Percentiles rank a stretch among this genome's conserved stretches.
Evolutionary conservation across 2,329 filamentous ascomycete genomes (phyloP).

Genomic region (Aureobasidium melanogenum): DNA sequence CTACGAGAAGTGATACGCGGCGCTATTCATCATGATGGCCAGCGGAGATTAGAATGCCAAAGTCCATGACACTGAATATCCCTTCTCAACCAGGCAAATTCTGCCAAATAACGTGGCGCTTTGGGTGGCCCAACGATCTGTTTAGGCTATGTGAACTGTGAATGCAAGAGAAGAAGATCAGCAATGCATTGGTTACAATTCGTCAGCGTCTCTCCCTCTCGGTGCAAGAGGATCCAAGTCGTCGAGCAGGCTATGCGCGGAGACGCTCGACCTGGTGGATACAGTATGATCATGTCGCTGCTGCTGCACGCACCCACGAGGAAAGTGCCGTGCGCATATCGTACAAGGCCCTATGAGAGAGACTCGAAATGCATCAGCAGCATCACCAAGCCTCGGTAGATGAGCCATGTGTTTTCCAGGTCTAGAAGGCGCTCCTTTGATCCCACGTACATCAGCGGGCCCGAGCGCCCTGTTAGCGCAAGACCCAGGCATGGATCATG

Average conservation of each 20-base stretch:
- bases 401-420: slow-evolving; percentile 6
- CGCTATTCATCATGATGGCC: neutral
- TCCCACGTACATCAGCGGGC: slow-evolving; percentile 10
- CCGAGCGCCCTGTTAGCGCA: slow-evolving; percentile 6
- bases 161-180: neutral
- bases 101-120: slow-evolving; percentile 6
- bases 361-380: no score
- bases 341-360: neutral
- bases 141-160: slow-evolving; percentile 6
- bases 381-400: slow-evolving; percentile 3
- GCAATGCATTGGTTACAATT: neutral
- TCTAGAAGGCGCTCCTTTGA: slow-evolving; percentile 7
- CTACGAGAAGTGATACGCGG: slow-evolving; percentile 6
- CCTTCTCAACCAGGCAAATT: slow-evolving; percentile 7
- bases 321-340: slow-evolving; percentile 3
- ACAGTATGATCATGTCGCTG: neutral
- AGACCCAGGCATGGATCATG: slow-evolving; percentile 10
- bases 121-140: slow-evolving; percentile 8
- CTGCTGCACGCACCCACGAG: neutral
- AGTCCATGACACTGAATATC: slow-evolving; percentile 2
- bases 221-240: neutral
- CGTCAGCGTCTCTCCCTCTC: neutral
- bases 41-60: neutral
- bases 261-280: neutral
- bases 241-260: neutral